phyloP scores from a whole-genome alignment of 108 stramenopile species.

The Heterococcus sp. region DNA sequence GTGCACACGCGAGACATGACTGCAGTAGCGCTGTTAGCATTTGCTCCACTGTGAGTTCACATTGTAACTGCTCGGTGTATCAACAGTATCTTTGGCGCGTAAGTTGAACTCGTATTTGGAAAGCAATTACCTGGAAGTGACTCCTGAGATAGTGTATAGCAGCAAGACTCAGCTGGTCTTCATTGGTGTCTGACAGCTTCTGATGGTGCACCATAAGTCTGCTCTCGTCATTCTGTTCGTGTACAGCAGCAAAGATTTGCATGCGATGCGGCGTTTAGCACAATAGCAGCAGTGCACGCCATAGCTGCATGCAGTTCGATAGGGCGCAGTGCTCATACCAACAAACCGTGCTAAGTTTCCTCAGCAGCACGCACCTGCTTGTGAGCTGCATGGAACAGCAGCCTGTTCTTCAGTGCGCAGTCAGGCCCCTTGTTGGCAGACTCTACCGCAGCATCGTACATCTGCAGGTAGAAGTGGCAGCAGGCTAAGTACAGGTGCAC shows the following conservation, averaged over 20 bases:
- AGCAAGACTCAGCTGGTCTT: slow-evolving; percentile 74
- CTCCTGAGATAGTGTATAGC: slow-evolving; percentile 73
- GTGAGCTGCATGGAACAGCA: slow-evolving; percentile 71
- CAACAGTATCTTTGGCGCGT: too few species aligned
- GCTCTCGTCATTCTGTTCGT: slow-evolving; percentile 65
- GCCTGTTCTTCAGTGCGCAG: slow-evolving; percentile 64
- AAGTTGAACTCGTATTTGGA: not conserved
- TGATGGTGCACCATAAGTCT: slow-evolving; percentile 71
- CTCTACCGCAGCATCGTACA: slow-evolving; percentile 52
- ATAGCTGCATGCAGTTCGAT: too few species aligned
- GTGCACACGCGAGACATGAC: too few species aligned
- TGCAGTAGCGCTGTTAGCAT: too few species aligned
- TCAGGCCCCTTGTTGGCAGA: slow-evolving; percentile 50
- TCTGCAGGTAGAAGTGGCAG: slow-evolving; percentile 67
- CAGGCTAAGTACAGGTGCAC: slow-evolving; percentile 64
- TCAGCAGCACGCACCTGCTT: slow-evolving; percentile 37
- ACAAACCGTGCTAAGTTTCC: too few species aligned
- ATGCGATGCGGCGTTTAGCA: not conserved
- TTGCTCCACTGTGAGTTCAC: too few species aligned
- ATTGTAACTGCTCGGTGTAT: too few species aligned
- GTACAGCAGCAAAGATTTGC: slow-evolving; percentile 4
- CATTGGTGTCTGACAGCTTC: slow-evolving; percentile 64
- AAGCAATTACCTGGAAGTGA: slow-evolving; percentile 61
- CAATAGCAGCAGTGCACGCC: not conserved
- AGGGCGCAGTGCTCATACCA: too few species aligned